Base-by-base conservation (phyloP, 2,329 filamentous ascomycete genomes). In the Simplicillium sp. region DNA sequence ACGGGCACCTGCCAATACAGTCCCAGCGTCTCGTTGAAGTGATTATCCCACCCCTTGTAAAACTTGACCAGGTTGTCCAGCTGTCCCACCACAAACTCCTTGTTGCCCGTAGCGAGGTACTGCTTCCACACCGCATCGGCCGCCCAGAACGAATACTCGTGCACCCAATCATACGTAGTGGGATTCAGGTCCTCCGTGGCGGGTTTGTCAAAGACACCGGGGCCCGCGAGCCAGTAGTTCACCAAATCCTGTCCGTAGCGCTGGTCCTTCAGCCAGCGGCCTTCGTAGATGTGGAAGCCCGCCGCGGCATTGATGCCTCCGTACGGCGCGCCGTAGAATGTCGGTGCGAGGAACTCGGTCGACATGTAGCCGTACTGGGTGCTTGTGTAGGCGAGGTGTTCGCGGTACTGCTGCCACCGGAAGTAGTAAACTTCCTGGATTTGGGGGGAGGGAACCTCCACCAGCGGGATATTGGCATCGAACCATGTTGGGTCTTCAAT, bases 371-470 rank as follows among this genome's bases (percentile, higher is more conserved):
- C 65, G 32, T 58, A 59, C 7, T 61, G 60, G 25, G 60, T 54
- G 17, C 52, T 56, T 38, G 57, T 58, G 44, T 62, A 68, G 34
- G 59, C 57, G 18, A 65, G 51, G 45, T 68, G 66, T 9, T 64
- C 57, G 44, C 65, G 60, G 40, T 64, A 54, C 5, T 64, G 56
- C 11, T 58, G 59, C 52, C 61, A 62, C 32, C 65, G 59, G 45
- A 68, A 68, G 46, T 68, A 68, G 45, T 67, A 68, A 14, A 69
- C 64, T 43, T 66, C 60, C 45, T 67, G 58, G 38, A 68, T 57
- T 15, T 59, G 49, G 36, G 55, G 58, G 13, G 34, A 37, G 8
- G 64, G 64, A 14, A 66, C 55, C 29, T 68, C 63, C n/a, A 68
- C 58, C 35, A 60, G 62, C 5, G 65, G 64, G 28, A 68, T 65